A percentile compares a stretch with the other conserved stretches of the same genome.
Evolutionary conservation across 2,329 filamentous ascomycete genomes (phyloP).

Genomic region (Diaporthe helianthi): DNA sequence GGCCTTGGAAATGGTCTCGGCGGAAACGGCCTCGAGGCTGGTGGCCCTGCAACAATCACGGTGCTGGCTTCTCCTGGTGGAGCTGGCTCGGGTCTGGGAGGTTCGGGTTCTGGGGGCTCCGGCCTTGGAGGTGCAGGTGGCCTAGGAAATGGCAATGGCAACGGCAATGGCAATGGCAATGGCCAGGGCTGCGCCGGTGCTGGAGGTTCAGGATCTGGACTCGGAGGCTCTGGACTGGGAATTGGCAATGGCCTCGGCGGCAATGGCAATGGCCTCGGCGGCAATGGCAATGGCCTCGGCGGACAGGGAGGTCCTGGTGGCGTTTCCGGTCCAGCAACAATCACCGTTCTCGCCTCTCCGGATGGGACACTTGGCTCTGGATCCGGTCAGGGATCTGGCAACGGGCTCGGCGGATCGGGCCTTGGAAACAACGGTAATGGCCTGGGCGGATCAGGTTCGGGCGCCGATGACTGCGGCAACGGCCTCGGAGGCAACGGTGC

Average conservation of each 20-base stretch:
- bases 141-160: too few relatives aligned
- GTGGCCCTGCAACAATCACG: constrained; percentile 29
- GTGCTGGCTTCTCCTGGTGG: constrained; percentile 29
- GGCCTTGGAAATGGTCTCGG: constrained; percentile 15
- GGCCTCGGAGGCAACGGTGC: constrained; percentile 5
- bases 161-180: too few relatives aligned
- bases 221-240: constrained; percentile 23
- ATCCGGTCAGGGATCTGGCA: constrained; percentile 11
- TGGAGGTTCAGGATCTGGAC: neutral
- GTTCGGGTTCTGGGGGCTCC: constrained; percentile 11
- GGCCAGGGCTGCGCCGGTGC: neutral
- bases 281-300: constrained; percentile 28
- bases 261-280: constrained; percentile 21
- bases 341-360: constrained; percentile 25
- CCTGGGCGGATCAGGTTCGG: constrained; percentile 17
- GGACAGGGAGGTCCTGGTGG: constrained; percentile 29
- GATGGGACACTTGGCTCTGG: constrained; percentile 22
- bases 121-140: constrained; percentile 17
- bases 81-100: constrained; percentile 25
- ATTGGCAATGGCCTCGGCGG: constrained; percentile 17
- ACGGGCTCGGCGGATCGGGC: constrained; percentile 24
- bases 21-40: constrained; percentile 30
- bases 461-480: neutral
- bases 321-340: constrained; percentile 25
- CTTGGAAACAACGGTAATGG: constrained; percentile 18